Evolutionary conservation across 371 early-diverging fungal genomes (phyloP), one percentile per base, ranked within the genome.

Genomic region (Zychaea mexicana): DNA sequence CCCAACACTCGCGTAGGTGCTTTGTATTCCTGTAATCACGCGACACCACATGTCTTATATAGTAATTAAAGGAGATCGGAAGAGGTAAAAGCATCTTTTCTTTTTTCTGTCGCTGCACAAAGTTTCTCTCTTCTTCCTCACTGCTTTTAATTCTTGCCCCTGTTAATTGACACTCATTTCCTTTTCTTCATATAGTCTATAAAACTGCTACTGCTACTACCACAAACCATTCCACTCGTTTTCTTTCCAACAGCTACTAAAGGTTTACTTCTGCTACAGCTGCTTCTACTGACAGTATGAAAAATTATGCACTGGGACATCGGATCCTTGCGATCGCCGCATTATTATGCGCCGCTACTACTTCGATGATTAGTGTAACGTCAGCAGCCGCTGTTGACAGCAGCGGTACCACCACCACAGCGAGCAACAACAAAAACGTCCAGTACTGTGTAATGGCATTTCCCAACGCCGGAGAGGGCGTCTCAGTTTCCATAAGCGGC

Each of bases 391-490:
- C 21, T 58, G 49, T 47, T 54, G 10, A 28, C 22, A 24, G 6
- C 31, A 57, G 33, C 17, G 56, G 38, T 8, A 22, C 42, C 52
- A n/a, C 64, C 61, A 19, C 54, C 60, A 28, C n/a, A n/a, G n/a
- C n/a, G n/a, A n/a, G 65, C 49, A 5, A 59, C 57, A 46, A 67
- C 66, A 54, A 69, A 8, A 69, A 77, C 71, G 76, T 76, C 15
- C 68, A 70, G 49, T 81, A 77, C 45, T 68, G 73, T 15, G 78
- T 81, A 10, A 55, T 81, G 21, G 78, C 81, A 24, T 81, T 81
- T 57, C 81, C 81, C 55, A 22, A 62, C 22, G 67, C 70, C 61
- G 61, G 62, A 27, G 75, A 75, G 2, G 61, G 61, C 27, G 81
- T 81, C 12, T 68, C 76, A 45, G 74, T 76, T 19, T 68, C 74